phyloP scores from a whole-genome alignment of 2,329 filamentous ascomycete species.

The Trichoderma sp. region DNA sequence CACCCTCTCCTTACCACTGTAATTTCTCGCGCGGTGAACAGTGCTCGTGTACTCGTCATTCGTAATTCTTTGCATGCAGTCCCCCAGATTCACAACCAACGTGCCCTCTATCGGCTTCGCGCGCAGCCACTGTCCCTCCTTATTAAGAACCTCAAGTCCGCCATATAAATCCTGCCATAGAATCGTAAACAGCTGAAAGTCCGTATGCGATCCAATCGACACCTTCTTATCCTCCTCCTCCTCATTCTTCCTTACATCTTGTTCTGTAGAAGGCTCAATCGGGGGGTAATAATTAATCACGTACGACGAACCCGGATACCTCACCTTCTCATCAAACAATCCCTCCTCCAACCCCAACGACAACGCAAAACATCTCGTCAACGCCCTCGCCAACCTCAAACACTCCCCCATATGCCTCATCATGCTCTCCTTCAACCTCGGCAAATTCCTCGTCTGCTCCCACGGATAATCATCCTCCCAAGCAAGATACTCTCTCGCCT shows the following conservation, averaged over 20 bases:
- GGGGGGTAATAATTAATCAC: constrained; percentile 43
- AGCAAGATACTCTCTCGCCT: constrained; percentile 42
- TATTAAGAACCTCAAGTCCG: constrained; percentile 45
- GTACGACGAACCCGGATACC: constrained; percentile 47
- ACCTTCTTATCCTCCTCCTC: constrained; percentile 25
- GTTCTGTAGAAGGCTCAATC: constrained; percentile 9
- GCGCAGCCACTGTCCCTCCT: constrained; percentile 41
- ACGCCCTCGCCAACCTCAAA: constrained; percentile 48
- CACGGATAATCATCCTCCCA: constrained; percentile 51
- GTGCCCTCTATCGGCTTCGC: constrained; percentile 41
- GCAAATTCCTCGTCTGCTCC: constrained; percentile 48
- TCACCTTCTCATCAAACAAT: constrained; percentile 54
- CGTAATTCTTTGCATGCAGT: constrained; percentile 51
- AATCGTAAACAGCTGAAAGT: constrained; percentile 52
- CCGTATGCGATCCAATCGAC: constrained; percentile 52
- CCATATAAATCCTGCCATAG: constrained; percentile 44
- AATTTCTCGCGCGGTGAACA: constrained; percentile 48
- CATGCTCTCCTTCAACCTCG: constrained; percentile 47
- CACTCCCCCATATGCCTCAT: constrained; percentile 49
- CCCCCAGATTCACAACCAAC: constrained; percentile 52
- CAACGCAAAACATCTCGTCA: constrained; percentile 54
- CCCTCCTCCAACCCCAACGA: constrained; percentile 52
- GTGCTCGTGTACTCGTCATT: constrained; percentile 50
- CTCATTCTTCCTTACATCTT: not conserved
- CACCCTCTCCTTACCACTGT: constrained; percentile 39